Base-by-base conservation (phyloP, 208 protist species). In the Crithidia acanthocephali region DNA sequence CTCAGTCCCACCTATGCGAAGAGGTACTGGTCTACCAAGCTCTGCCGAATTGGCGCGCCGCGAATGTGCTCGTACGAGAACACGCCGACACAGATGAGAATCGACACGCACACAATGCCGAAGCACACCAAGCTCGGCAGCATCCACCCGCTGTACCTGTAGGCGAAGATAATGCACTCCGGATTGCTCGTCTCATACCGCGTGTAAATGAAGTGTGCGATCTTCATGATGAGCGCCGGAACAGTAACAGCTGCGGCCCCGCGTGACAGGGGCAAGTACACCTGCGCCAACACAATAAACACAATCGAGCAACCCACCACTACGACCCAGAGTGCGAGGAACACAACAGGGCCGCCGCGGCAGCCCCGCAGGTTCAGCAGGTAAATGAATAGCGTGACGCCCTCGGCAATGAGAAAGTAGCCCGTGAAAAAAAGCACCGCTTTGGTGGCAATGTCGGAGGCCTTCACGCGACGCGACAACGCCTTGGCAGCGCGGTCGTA, bases 1-100 rank as follows among this genome's bases (percentile, higher is more conserved):
- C 25, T 53, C 10, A 15, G 22, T 32, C 11, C 50, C 23, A 23
- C 1, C 62, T 72, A 78, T 18, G 44, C 51, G 42, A 75, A 66
- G 11, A 88, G 42, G 64, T 81, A 89, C 59, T 81, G 77, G 50
- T 87, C 78, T 18, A 88, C 74, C 68, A 67, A 64, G 25, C 59
- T 56, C 62, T 81, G 74, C 11, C 51, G 56, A n/a, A 84, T 69
- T 11, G 64, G 81, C 13, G 50, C 63, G 11, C 84, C 77, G 22
- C 64, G 73, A 30, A 88, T 35, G 15, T 61, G 8, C 55, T 81
- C 72, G 35, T 80, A 69, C 2, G 89, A 18, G 0, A 81, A 35
- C 25, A 92, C 62, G 20, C 23, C 62, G 9, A 78, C 16, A 66
- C 86, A 91, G 0, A 60, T 16, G 16, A 91, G 18, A 37, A 92